phyloP scores from a whole-genome alignment of 1,139 yeast genomes.

The Candida sojae region DNA sequence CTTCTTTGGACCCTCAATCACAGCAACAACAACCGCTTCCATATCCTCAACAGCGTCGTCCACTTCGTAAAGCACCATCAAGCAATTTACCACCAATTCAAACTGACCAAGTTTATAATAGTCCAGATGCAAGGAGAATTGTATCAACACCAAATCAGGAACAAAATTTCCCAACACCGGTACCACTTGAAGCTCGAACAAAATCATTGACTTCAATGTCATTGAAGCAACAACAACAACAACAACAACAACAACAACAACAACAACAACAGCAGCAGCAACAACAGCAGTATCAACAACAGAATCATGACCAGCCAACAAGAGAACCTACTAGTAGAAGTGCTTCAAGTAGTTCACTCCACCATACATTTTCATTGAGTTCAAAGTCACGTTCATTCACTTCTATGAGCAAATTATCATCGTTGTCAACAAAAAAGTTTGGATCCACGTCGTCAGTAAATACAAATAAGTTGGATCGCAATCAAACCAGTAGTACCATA shows the following conservation, averaged over 20 bases:
- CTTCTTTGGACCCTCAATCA: constrained; percentile 13
- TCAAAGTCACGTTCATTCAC: constrained; percentile 48
- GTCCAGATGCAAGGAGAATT: constrained; percentile 21
- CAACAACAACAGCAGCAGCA: constrained; percentile 10
- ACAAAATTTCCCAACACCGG: constrained; percentile 14
- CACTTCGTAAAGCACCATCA: constrained; percentile 16
- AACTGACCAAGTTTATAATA: constrained; percentile 15
- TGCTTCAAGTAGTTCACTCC: constrained; percentile 23
- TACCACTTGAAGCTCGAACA: constrained; percentile 21
- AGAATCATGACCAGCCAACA: constrained; percentile 11
- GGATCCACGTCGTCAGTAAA: constrained; percentile 37
- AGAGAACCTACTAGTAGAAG: constrained; percentile 13
- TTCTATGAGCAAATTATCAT: constrained; percentile 44
- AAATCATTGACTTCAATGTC: constrained; percentile 27
- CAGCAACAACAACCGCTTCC: constrained; percentile 8
- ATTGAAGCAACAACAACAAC: constrained; percentile 12
- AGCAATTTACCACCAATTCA: constrained; percentile 21
- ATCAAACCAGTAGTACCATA: constrained; percentile 23
- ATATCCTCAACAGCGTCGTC: constrained; percentile 8
- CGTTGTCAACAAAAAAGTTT: constrained; percentile 44
- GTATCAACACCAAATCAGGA: constrained; percentile 25
- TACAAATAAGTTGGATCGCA: constrained; percentile 30
- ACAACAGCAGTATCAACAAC: constrained; percentile 6
- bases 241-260: constrained; percentile 14
- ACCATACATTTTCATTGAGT: constrained; percentile 41